Percentiles rank a stretch among this genome's conserved stretches.
Evolutionary conservation across 2,329 filamentous ascomycete genomes (phyloP).

Genomic region (Aspergillus sp.): DNA sequence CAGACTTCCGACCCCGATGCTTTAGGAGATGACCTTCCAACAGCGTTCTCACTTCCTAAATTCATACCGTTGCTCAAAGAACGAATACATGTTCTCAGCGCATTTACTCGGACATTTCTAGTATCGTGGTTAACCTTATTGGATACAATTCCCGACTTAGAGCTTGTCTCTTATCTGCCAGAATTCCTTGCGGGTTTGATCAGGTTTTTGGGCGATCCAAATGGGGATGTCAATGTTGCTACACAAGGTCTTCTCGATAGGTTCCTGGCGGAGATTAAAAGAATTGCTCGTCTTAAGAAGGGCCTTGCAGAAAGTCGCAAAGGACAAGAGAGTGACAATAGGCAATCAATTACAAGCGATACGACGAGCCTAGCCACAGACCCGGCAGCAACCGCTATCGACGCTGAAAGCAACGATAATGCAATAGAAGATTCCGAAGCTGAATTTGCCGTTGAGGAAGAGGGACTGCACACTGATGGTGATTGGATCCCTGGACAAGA

Average conservation of each 20-base stretch:
- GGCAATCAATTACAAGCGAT: constrained; percentile 69
- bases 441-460: constrained; percentile 47
- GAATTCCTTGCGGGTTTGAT: constrained; percentile 88
- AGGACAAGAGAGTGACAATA: constrained; percentile 65
- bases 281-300: constrained; percentile 89
- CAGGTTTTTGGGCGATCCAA: constrained; percentile 87
- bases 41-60: constrained; percentile 83
- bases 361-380: constrained; percentile 60
- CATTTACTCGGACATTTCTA: constrained; percentile 90
- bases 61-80: constrained; percentile 95
- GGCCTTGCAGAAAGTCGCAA: constrained; percentile 85
- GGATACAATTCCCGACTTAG: constrained; percentile 94
- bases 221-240: constrained; percentile 89
- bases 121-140: constrained; percentile 94
- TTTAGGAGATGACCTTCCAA: constrained; percentile 60
- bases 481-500: constrained; percentile 98
- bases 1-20: constrained; percentile 42
- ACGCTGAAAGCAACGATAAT: constrained; percentile 52
- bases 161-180: constrained; percentile 88
- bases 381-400: constrained; percentile 37
- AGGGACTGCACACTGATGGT: constrained; percentile 67
- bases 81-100: constrained; percentile 89
- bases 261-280: constrained; percentile 90
- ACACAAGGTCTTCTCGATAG: constrained; percentile 87
- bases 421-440: constrained; percentile 52